Evolutionary conservation across 805 yeast species (phyloP), one percentile per base, ranked within the genome.

Genomic region (Metschnikowia anglica): DNA sequence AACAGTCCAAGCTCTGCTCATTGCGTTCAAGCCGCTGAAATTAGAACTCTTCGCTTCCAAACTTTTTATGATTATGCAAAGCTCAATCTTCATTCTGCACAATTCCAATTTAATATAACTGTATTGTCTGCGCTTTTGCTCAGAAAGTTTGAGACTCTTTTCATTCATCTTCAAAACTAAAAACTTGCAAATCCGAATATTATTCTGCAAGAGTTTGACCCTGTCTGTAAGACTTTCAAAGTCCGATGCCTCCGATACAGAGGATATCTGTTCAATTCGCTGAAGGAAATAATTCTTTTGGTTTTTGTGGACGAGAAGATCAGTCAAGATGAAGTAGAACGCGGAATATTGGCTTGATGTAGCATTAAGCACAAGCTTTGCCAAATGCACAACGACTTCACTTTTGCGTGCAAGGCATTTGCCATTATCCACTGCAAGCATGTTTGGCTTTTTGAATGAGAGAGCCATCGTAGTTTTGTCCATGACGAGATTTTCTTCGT

Each of bases 361-460:
- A 8, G 73, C 69, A 48, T 55, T 64, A 5, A 71, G 40, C 4
- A 69, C 74, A 33, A 64, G 51, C 51, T 70, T 70, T 9, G 71
- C 58, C 23, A 70, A 52, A 37, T 66, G 65, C 1, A 65, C 64
- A 15, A 51, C 50, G 15, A 66, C 52, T 34, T 64, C 69, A 37
- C 62, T 63, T 13, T 41, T 31, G n/a, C 44, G 36, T 7, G 57
- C 56, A 41, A 59, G 60, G 15, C 45, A 52, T n/a, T 28, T 29
- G 23, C 44, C 23, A 2, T 42, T 28, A 17, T 65, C 63, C 41
- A 73, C 61, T 37, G 70, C 77, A 32, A 82, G 59, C 40, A 66
- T 64, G 53, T 83, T 81, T 1, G 85, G 85, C 37, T 69, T 68
- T 9, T 68, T 70, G 43, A 67, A 65, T 2, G 77, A 62, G 18